Evolutionary conservation across 805 yeast genomes (phyloP).

Genomic region (Candida dendrica): DNA sequence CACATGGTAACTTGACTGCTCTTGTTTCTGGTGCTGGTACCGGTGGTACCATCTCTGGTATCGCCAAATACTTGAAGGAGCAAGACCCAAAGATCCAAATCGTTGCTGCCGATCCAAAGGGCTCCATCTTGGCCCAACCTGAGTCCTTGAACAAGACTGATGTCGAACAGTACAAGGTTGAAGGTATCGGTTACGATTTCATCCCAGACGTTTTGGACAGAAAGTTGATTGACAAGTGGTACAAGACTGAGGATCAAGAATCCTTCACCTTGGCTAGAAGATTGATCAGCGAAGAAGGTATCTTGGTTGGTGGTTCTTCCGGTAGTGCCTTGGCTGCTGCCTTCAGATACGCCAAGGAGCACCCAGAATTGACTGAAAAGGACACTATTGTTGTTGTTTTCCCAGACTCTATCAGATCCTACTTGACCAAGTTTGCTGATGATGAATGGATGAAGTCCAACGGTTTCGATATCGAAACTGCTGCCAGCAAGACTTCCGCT

Average conservation of each 20-base stretch:
- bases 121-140: conserved; percentile 79
- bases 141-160: conserved; percentile 56
- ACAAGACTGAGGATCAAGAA: conserved; percentile 78
- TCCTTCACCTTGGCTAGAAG: conserved; percentile 77
- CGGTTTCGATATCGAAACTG: conserved; percentile 54
- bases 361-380: conserved; percentile 55
- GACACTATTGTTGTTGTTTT: conserved; percentile 73
- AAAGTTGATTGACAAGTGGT: conserved; percentile 64
- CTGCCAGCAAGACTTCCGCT: conserved; percentile 31
- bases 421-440: conserved; percentile 80
- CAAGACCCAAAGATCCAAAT: conserved; percentile 54
- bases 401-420: conserved; percentile 85
- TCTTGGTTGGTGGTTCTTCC: conserved; percentile 83
- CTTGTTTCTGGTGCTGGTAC: conserved; percentile 92
- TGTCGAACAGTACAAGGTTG: conserved; percentile 62
- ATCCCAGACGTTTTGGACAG: conserved; percentile 76
- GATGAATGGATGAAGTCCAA: conserved; percentile 86
- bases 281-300: conserved; percentile 78
- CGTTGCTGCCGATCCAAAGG: conserved; percentile 81
- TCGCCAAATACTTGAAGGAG: conserved; percentile 68
- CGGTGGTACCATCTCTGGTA: conserved; percentile 87
- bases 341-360: conserved; percentile 56
- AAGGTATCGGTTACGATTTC: conserved; percentile 89
- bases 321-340: conserved; percentile 82
- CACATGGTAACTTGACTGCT: conserved; percentile 62